phyloP scores from a whole-genome alignment of 495 filamentous ascomycete genomes.

The Penicillium fimorum region DNA sequence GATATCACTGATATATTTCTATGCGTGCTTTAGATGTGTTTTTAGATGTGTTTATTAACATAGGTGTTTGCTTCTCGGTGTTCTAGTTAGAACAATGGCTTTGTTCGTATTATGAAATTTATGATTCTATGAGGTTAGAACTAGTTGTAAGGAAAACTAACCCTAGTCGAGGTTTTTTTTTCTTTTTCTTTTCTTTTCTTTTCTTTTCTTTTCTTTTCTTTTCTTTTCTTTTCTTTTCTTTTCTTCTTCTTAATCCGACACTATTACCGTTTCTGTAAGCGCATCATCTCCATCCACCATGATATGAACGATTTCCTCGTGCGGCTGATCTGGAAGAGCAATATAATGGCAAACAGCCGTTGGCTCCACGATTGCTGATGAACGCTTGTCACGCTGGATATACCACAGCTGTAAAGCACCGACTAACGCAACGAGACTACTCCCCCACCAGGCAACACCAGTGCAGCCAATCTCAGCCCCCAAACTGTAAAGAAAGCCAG shows the following conservation, averaged over 20 bases:
- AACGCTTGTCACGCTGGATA: constrained; percentile 52
- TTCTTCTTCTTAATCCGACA: not conserved
- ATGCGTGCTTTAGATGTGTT: too few relatives aligned
- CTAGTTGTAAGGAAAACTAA: not conserved
- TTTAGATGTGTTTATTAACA: too few relatives aligned
- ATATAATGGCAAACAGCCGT: constrained; percentile 30
- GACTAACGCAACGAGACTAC: constrained; percentile 63
- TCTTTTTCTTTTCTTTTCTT: too few relatives aligned
- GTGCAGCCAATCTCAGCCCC: constrained; percentile 67
- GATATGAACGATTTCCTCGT: constrained; percentile 39
- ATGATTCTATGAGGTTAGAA: not conserved
- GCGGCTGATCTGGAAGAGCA: constrained; percentile 23
- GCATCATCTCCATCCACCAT: constrained; percentile 32
- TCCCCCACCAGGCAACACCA: constrained; percentile 76
- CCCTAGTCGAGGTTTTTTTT: not conserved
- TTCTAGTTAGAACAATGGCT: not conserved
- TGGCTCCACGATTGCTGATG: constrained; percentile 37
- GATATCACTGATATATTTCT: too few relatives aligned
- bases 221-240: too few relatives aligned
- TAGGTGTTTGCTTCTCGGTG: not conserved
- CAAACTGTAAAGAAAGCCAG: constrained; percentile 70
- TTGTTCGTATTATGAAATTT: not conserved
- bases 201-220: too few relatives aligned
- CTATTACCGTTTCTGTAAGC: not conserved
- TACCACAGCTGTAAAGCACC: constrained; percentile 69